Percentiles rank a stretch among this genome's conserved stretches.
phyloP scores from a whole-genome alignment of 257 asterid species.

The Craterostigma plantagineum region DNA sequence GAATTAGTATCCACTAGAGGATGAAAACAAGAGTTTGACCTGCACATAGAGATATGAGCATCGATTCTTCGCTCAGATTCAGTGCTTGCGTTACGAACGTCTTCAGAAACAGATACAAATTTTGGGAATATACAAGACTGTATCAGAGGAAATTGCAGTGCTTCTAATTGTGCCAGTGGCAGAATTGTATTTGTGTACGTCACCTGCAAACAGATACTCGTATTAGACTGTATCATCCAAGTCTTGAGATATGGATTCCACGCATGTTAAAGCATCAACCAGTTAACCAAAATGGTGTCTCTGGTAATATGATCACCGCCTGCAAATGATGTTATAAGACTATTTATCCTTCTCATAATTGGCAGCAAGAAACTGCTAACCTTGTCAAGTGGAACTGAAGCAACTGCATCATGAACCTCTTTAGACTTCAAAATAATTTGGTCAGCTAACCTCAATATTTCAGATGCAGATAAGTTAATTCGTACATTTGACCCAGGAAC shows the following conservation, averaged over 20 bases:
- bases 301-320: too few relatives aligned
- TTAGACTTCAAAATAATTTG: slow-evolving; percentile 49
- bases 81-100: slow-evolving; percentile 67
- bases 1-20: too few relatives aligned
- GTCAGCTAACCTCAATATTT: slow-evolving; percentile 60
- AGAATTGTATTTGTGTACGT: slow-evolving; percentile 49
- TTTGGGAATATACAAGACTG: slow-evolving; percentile 87
- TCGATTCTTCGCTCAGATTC: slow-evolving; percentile 84
- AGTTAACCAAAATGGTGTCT: background rate
- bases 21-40: slow-evolving; percentile 20
- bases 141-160: slow-evolving; percentile 69
- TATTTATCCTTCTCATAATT: slow-evolving; percentile 1
- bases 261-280: background rate
- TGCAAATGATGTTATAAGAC: too few relatives aligned
- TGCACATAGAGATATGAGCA: slow-evolving; percentile 57
- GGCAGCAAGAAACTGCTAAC: slow-evolving; percentile 13
- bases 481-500: slow-evolving; percentile 48
- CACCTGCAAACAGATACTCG: slow-evolving; percentile 29
- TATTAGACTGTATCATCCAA: background rate
- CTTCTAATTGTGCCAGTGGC: slow-evolving; percentile 75
- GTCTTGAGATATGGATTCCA: too few relatives aligned
- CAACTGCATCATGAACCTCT: slow-evolving; percentile 67
- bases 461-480: slow-evolving; percentile 48
- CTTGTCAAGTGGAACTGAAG: slow-evolving; percentile 75
- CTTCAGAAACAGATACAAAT: slow-evolving; percentile 57